phyloP scores from a whole-genome alignment of 345 rosid species.

The Euphorbia peplus region DNA sequence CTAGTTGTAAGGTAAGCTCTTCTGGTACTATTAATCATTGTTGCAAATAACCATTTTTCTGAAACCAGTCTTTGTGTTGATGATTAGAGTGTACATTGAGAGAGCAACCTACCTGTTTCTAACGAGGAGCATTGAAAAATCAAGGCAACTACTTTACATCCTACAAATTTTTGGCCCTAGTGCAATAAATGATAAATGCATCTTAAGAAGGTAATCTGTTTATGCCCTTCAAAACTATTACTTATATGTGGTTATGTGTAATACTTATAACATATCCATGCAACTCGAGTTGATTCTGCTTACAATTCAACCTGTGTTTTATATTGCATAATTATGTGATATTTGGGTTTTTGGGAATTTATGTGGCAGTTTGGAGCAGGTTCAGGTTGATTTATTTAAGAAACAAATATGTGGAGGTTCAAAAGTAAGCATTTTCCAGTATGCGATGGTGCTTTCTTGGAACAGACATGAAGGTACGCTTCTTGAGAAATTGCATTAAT shows the following conservation, averaged over 20 bases:
- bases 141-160: conserved; percentile 53
- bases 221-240: conserved; percentile 18
- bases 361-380: conserved; percentile 89
- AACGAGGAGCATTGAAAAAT: conserved; percentile 62
- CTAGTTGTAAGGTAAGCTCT: conserved; percentile 78
- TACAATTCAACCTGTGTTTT: conserved; percentile 6
- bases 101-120: conserved; percentile 58
- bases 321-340: conserved; percentile 24
- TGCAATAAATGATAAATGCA: conserved; percentile 32
- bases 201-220: conserved; percentile 61
- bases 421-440: conserved; percentile 61
- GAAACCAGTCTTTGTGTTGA: conserved; percentile 10
- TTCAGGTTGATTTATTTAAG: conserved; percentile 74
- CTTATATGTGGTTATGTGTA: neutral
- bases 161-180: conserved; percentile 46
- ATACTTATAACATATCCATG: neutral
- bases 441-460: conserved; percentile 61
- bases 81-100: conserved; percentile 52
- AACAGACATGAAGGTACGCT: conserved; percentile 53
- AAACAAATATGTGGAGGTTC: conserved; percentile 70
- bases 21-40: conserved; percentile 14
- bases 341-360: conserved; percentile 48
- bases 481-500: conserved; percentile 10
- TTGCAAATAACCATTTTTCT: conserved; percentile 21
- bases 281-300: neutral